These are phyloP conservation scores for Brassica napus DNA, from an alignment of 345 rosid species.

Conservation along the genomic window Da-Ae NC_063445.1:11708501-11709000, in stretches of 20 bases:
- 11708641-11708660: slow-evolving; percentile 95
- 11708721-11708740: background rate
- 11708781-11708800: slow-evolving; percentile 86
- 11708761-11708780: slow-evolving; percentile 62
- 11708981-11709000: no score
- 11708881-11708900: no score
- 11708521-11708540: slow-evolving; percentile 86
- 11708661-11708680: slow-evolving; percentile 93
- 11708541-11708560: slow-evolving; percentile 64
- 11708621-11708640: slow-evolving; percentile 89
- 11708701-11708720: background rate
- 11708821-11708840: slow-evolving; percentile 76
- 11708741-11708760: slow-evolving; percentile 4
- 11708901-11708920: no score
- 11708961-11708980: no score
- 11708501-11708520: slow-evolving; percentile 70
- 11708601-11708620: slow-evolving; percentile 90
- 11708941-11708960: no score
- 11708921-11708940: no score
- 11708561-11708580: slow-evolving; percentile 80
- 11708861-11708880: no score
- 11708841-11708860: no score
- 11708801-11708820: slow-evolving; percentile 74
- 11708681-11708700: slow-evolving; percentile 33
- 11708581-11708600: slow-evolving; percentile 93